Conservation (phyloP, 2,329 filamentous ascomycete genomes). For the Acrocalymma vagum region DNA sequence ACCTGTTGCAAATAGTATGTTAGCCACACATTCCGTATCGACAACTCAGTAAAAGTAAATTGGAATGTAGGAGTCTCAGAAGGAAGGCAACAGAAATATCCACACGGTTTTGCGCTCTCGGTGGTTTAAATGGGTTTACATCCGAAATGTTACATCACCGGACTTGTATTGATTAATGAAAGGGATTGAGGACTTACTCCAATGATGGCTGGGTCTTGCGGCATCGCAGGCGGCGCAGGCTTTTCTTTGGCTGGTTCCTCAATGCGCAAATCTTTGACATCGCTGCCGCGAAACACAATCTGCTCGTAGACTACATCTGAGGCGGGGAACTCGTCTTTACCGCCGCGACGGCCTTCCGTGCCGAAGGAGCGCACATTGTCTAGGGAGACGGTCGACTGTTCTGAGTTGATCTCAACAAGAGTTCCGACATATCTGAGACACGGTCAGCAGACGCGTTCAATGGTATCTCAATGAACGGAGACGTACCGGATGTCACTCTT, state of each 20-base stretch:
- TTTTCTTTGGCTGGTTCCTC: slow-evolving; percentile 79
- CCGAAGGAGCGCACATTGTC: slow-evolving; percentile 96
- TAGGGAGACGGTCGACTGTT: slow-evolving; percentile 94
- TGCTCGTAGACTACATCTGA: slow-evolving; percentile 95
- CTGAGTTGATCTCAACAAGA: slow-evolving; percentile 97
- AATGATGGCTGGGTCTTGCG: slow-evolving; percentile 95
- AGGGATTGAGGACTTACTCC: slow-evolving; percentile 75
- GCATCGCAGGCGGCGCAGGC: slow-evolving; percentile 78
- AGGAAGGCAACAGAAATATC: slow-evolving; percentile 99
- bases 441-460: slow-evolving; percentile 25
- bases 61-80: slow-evolving; percentile 70
- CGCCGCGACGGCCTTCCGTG: slow-evolving; percentile 87
- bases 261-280: slow-evolving; percentile 97
- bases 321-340: slow-evolving; percentile 81
- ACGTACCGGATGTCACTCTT: slow-evolving; percentile 95
- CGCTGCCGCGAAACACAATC: slow-evolving; percentile 97
- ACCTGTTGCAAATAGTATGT: slow-evolving; percentile 37
- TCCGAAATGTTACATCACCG: slow-evolving; percentile 97
- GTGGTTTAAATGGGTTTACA: slow-evolving; percentile 88
- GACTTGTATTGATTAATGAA: slow-evolving; percentile 37
- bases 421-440: slow-evolving; percentile 85
- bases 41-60: slow-evolving; percentile 18
- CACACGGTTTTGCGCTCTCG: slow-evolving; percentile 96
- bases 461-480: slow-evolving; percentile 21
- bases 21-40: slow-evolving; percentile 26